These are phyloP conservation scores for Coemansia sp. DNA, from an alignment of 192 early-diverging fungal genomes.

Conservation along the genomic window DNA sequence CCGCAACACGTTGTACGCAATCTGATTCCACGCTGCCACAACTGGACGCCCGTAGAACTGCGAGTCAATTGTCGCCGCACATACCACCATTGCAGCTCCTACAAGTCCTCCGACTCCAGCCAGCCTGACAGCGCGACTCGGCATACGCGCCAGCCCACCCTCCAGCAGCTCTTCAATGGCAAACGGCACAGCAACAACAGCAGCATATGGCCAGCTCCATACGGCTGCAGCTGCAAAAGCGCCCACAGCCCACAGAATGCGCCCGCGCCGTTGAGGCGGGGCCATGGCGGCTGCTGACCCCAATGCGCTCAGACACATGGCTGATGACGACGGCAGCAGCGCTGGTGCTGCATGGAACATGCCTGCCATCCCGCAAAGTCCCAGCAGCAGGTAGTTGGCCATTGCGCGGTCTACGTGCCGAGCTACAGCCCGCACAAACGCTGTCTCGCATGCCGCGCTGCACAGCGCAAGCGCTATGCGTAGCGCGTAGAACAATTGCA, in stretches of 20 bases:
- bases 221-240: slow-evolving; percentile 62
- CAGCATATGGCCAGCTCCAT: slow-evolving; percentile 88
- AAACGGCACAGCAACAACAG: slow-evolving; percentile 70
- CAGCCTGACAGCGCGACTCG: background rate
- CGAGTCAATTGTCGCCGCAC: slow-evolving; percentile 67
- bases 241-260: slow-evolving; percentile 57
- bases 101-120: slow-evolving; percentile 26
- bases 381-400: slow-evolving; percentile 63
- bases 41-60: slow-evolving; percentile 67
- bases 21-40: slow-evolving; percentile 81
- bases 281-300: slow-evolving; percentile 67
- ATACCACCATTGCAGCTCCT: slow-evolving; percentile 30
- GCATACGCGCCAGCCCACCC: slow-evolving; percentile 43
- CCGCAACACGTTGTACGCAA: slow-evolving; percentile 87
- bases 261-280: slow-evolving; percentile 44
- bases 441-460: slow-evolving; percentile 64
- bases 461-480: slow-evolving; percentile 60
- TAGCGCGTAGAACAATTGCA: slow-evolving; percentile 70
- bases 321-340: slow-evolving; percentile 85
- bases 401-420: slow-evolving; percentile 59
- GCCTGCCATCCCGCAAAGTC: slow-evolving; percentile 69
- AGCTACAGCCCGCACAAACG: slow-evolving; percentile 62
- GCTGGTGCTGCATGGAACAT: slow-evolving; percentile 82
- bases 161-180: slow-evolving; percentile 65
- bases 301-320: slow-evolving; percentile 80